A percentile compares a stretch with the other conserved stretches of the same genome.
phyloP scores from a whole-genome alignment of 768 basidiomycete genomes.

The Suillus tomentosus region DNA sequence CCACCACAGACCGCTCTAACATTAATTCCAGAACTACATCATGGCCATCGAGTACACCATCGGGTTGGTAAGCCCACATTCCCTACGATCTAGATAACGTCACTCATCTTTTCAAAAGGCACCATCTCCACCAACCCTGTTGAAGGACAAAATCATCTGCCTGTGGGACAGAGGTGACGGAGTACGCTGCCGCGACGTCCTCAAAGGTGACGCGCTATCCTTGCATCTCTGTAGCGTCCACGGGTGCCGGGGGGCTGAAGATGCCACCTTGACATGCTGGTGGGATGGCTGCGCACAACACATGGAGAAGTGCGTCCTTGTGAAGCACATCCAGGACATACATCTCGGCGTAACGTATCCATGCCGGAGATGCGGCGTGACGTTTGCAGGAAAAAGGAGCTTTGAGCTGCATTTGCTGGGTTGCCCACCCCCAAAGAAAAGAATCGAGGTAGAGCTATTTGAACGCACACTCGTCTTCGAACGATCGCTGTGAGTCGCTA shows the following conservation, averaged over 20 bases:
- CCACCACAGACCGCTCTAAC: neutral
- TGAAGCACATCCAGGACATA: neutral
- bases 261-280: neutral
- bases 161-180: conserved; percentile 6
- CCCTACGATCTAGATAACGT: too few relatives aligned
- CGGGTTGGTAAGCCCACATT: neutral
- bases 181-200: neutral
- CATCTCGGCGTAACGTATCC: conserved; percentile 8
- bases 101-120: neutral
- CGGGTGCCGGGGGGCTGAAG: neutral
- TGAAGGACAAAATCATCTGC: conserved; percentile 5
- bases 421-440: neutral
- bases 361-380: conserved; percentile 1
- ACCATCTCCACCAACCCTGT: neutral
- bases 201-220: neutral
- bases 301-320: conserved; percentile 1
- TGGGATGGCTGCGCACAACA: conserved; percentile 3
- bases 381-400: neutral
- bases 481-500: neutral
- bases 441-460: neutral
- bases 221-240: conserved; percentile 6
- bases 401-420: conserved; percentile 6
- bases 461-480: neutral
- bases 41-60: conserved; percentile 1
- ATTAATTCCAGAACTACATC: neutral